phyloP scores from a whole-genome alignment of 306 rosid species.

The Cajanus cajan region DNA sequence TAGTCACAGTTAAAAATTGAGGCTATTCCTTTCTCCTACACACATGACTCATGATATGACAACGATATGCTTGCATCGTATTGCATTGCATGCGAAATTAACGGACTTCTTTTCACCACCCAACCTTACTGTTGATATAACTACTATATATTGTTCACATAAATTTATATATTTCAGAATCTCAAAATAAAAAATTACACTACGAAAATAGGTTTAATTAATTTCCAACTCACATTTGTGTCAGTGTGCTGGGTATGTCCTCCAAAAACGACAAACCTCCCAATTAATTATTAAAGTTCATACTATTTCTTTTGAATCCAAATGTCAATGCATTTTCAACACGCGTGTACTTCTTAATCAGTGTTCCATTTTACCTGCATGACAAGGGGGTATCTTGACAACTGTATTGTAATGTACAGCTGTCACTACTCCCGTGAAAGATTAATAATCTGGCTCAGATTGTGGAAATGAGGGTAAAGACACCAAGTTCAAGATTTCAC shows the following conservation, averaged over 20 bases:
- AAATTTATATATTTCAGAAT: neutral
- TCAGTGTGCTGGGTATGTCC: constrained; percentile 15
- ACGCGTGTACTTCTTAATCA: constrained; percentile 36
- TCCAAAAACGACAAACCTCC: constrained; percentile 16
- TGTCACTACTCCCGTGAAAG: neutral
- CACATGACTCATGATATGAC: constrained; percentile 14
- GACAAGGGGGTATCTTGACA: constrained; percentile 32
- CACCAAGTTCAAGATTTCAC: constrained; percentile 32
- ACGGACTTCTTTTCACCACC: neutral
- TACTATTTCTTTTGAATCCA: neutral
- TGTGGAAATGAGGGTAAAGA: constrained; percentile 18
- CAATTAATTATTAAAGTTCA: constrained; percentile 27
- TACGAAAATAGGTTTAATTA: neutral
- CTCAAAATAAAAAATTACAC: neutral
- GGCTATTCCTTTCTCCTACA: constrained; percentile 12
- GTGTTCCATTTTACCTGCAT: constrained; percentile 8
- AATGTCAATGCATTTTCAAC: neutral
- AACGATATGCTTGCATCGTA: neutral
- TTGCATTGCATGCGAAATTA: constrained; percentile 27
- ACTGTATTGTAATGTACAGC: constrained; percentile 21
- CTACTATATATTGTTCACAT: neutral
- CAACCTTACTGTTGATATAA: neutral
- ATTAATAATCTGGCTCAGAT: constrained; percentile 6
- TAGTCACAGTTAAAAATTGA: neutral
- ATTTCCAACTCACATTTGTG: constrained; percentile 14